These are phyloP conservation scores for Pilaira anomala DNA, from an alignment of 192 early-diverging fungal species.

Conservation along the genomic window DNA sequence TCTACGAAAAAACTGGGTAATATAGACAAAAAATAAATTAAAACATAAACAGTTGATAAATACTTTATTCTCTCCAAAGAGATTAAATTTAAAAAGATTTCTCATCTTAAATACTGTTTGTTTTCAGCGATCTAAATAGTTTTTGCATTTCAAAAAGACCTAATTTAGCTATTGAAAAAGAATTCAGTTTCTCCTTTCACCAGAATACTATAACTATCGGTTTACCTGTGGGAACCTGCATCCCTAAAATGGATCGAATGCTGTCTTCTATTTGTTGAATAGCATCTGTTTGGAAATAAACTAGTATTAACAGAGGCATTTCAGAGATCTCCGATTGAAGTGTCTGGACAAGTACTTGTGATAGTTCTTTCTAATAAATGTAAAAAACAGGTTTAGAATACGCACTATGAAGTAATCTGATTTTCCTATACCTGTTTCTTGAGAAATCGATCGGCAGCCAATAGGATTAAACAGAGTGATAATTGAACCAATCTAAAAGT, in stretches of 20 bases:
- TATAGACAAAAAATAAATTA: too few relatives aligned
- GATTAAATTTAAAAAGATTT: too few relatives aligned
- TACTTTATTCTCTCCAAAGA: too few relatives aligned
- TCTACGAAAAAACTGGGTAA: too few relatives aligned
- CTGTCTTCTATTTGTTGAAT: conserved; percentile 28
- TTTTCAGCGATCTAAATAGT: conserved; percentile 21
- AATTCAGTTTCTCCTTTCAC: background rate
- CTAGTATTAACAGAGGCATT: conserved; percentile 25
- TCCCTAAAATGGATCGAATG: conserved; percentile 23
- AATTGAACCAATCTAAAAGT: conserved; percentile 21
- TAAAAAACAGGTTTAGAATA: background rate
- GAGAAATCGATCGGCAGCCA: conserved; percentile 17
- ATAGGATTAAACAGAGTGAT: conserved; percentile 15
- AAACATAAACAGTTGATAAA: too few relatives aligned
- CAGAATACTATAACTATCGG: background rate
- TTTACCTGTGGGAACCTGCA: conserved; percentile 34
- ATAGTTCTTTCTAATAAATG: conserved; percentile 13
- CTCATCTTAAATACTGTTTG: background rate
- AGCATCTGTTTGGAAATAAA: conserved; percentile 27
- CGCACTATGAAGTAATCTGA: background rate
- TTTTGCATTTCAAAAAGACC: conserved; percentile 37
- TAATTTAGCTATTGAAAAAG: conserved; percentile 28
- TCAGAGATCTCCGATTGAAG: conserved; percentile 24
- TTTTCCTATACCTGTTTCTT: conserved; percentile 17
- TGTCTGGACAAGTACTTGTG: conserved; percentile 10